Percentiles rank a stretch among this genome's conserved stretches.
Evolutionary conservation across 441 rosid species (phyloP).

Genomic region (Manihot esculenta): DNA sequence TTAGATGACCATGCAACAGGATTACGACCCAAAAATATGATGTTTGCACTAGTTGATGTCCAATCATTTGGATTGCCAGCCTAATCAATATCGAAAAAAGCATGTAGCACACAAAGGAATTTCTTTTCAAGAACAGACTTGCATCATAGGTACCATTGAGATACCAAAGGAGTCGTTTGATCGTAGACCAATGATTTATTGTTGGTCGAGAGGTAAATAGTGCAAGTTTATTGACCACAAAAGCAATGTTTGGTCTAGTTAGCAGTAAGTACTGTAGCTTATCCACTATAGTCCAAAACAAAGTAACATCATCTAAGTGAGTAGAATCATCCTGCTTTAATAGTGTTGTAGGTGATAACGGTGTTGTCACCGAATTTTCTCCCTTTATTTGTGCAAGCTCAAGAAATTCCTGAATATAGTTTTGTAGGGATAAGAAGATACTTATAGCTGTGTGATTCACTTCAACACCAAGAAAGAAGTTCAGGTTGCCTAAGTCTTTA

Average conservation of each 20-base stretch:
- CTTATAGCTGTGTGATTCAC: neutral
- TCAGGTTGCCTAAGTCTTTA: no score
- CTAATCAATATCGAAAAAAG: neutral
- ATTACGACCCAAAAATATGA: neutral
- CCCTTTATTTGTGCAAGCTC: neutral
- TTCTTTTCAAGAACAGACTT: neutral
- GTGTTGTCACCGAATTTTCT: neutral
- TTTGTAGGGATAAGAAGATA: neutral
- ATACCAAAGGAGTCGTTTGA: neutral
- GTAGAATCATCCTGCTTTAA: neutral
- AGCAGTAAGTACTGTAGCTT: neutral
- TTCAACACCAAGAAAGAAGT: constrained; percentile 1
- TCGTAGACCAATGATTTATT: neutral
- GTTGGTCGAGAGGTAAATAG: neutral
- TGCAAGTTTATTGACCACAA: neutral
- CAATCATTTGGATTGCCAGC: neutral
- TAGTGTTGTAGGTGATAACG: neutral
- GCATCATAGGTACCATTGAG: neutral
- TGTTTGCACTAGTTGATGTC: neutral
- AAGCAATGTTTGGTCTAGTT: neutral
- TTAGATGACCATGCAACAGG: constrained; percentile 4
- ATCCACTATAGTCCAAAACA: neutral
- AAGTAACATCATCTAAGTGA: neutral
- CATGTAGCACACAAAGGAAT: neutral
- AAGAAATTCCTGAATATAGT: neutral